Evolutionary conservation across 345 rosid genomes (phyloP).

Genomic region (Lagerstroemia speciosa): DNA sequence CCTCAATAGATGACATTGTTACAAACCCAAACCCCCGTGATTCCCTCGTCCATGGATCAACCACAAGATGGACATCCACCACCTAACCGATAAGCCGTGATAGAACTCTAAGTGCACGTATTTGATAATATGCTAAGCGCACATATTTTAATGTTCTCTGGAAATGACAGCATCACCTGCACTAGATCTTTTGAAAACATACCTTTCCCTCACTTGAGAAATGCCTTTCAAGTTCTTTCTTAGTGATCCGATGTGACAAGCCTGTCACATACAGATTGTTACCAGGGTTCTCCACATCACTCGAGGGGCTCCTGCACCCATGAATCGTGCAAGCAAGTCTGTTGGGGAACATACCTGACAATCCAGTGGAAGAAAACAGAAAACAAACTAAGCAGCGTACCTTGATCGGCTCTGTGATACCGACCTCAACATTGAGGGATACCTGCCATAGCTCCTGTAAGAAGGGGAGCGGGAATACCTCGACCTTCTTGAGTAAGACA

Average conservation of each 20-base stretch:
- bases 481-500: slow-evolving; percentile 71
- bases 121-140: background rate
- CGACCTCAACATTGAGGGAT: slow-evolving; percentile 34
- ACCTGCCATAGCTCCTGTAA: slow-evolving; percentile 33
- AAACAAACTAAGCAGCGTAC: background rate
- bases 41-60: slow-evolving; percentile 91
- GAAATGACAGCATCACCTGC: background rate
- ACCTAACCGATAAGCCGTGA: slow-evolving; percentile 31
- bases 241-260: slow-evolving; percentile 61
- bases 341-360: background rate
- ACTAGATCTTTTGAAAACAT: background rate
- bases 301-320: slow-evolving; percentile 13
- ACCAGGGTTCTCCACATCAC: slow-evolving; percentile 79
- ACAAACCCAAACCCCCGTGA: slow-evolving; percentile 94
- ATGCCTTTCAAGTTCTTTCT: slow-evolving; percentile 69
- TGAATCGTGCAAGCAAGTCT: background rate
- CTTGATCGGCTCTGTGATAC: slow-evolving; percentile 46
- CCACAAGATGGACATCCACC: slow-evolving; percentile 77
- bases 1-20: slow-evolving; percentile 54
- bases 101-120: no score
- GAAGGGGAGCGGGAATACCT: slow-evolving; percentile 59
- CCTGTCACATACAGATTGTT: slow-evolving; percentile 95
- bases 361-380: background rate
- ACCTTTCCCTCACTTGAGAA: slow-evolving; percentile 74
- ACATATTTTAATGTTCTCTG: background rate